Conservation (phyloP, 176 grass and related monocot species). For the Triticum monococcum region DNA sequence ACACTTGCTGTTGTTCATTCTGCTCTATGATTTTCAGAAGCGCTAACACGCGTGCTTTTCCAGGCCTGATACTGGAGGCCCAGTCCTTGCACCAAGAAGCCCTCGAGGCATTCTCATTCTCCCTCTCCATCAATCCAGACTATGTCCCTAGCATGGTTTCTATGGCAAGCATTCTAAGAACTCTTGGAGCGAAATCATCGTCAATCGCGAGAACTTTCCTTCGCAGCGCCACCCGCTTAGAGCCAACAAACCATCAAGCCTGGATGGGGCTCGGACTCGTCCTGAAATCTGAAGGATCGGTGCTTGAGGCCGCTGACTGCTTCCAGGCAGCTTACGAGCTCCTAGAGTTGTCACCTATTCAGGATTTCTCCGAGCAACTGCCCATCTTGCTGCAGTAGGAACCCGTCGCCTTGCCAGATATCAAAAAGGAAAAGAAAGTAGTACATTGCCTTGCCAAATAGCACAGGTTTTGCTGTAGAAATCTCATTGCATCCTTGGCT, state of each 20-base stretch:
- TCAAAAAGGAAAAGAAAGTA: constrained; percentile 12
- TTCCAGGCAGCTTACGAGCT: constrained; percentile 91
- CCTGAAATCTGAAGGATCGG: constrained; percentile 63
- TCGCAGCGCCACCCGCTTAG: constrained; percentile 65
- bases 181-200: constrained; percentile 51
- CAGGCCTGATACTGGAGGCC: constrained; percentile 77
- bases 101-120: constrained; percentile 59
- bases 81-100: constrained; percentile 78
- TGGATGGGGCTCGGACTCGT: constrained; percentile 83
- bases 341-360: constrained; percentile 65
- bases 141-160: constrained; percentile 85
- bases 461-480: constrained; percentile 23
- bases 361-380: constrained; percentile 51
- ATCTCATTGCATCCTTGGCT: not conserved
- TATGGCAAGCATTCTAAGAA: constrained; percentile 71
- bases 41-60: constrained; percentile 18
- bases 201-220: constrained; percentile 70
- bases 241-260: constrained; percentile 67
- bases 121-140: constrained; percentile 80
- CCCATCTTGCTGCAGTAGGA: constrained; percentile 51
- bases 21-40: not conserved
- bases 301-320: constrained; percentile 75
- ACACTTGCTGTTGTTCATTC: not conserved
- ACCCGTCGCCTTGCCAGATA: constrained; percentile 1
- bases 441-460: constrained; percentile 7